phyloP scores from a whole-genome alignment of 371 early-diverging fungal genomes.

The Smittium culicis region DNA sequence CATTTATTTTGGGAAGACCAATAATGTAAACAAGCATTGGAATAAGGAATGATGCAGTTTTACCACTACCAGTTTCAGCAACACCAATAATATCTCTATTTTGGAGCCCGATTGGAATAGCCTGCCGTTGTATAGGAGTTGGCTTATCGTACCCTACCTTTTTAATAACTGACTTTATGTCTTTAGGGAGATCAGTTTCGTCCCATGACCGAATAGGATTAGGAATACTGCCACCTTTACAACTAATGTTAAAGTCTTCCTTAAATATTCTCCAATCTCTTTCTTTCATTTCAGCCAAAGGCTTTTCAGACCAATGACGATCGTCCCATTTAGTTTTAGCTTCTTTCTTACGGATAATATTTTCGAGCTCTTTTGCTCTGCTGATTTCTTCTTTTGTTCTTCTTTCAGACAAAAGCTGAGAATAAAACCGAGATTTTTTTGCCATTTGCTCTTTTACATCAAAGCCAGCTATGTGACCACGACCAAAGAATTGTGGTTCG shows the following conservation, averaged over 20 bases:
- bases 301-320: conserved; percentile 90
- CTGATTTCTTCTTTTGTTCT: not conserved
- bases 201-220: conserved; percentile 83
- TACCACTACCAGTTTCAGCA: conserved; percentile 99
- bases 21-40: conserved; percentile 95
- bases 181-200: conserved; percentile 60
- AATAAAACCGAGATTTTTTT: conserved; percentile 52
- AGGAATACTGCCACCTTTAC: conserved; percentile 87
- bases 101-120: conserved; percentile 92
- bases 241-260: conserved; percentile 89
- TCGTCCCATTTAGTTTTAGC: conserved; percentile 46
- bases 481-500: conserved; percentile 62
- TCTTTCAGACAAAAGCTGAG: conserved; percentile 35
- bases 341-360: not conserved
- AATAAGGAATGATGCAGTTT: conserved; percentile 89
- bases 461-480: conserved; percentile 83
- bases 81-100: conserved; percentile 97
- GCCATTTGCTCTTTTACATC: conserved; percentile 63
- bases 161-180: conserved; percentile 31
- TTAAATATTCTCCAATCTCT: conserved; percentile 98
- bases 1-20: too few relatives aligned
- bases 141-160: conserved; percentile 69
- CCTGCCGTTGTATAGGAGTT: conserved; percentile 93
- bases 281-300: conserved; percentile 79
- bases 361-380: conserved; percentile 30